Base-by-base conservation (phyloP, 305 asterid genomes). In the Solanum aculeatissimum region DNA sequence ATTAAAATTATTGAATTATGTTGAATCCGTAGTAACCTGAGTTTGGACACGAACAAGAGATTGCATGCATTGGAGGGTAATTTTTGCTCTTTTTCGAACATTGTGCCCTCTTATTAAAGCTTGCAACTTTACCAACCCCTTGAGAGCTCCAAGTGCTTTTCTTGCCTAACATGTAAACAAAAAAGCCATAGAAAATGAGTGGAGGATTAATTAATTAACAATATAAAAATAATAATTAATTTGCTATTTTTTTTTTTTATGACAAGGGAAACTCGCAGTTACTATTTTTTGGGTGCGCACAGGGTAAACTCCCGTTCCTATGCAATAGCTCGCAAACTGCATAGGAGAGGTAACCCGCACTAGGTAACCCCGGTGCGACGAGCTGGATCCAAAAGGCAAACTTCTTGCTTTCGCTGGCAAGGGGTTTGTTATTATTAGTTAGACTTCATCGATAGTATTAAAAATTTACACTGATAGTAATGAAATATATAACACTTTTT, bases 41-140 rank as follows among this genome's bases (percentile, higher is more conserved):
- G 91, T 85, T 86, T 96, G 99, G 74, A 93, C 94, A 9, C 94
- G 91, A 55, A 96, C 90, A 3, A 96, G 92, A 60, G 99, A 92
- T 81, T 95, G 92, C 86, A 96, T 89, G 68, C 97, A 90, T 18
- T 89, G 91, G 53, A 95, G 97, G 4, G 98, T 94, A 91, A 83
- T 89, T 60, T 92, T 92, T 5, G 99, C 95, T 78, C 94, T 91
- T 85, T 88, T 94, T 18, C 99, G 90, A 4, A 94, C 97, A 21
- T 87, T 90, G 81, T 91, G 90, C 4, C 98, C 99, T 83, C 98
- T 88, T 84, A 95, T 88, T 8, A 96, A 57, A 5, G 98, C 98
- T 91, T 96, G 98, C 72, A 96, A 90, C 86, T 90, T 92, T 66
- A 96, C 99, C 1, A 96, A 84, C 1, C 98, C 99, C 86, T 88